Conservation (phyloP, 225 moss, liverwort and hornwort species). For the Takakia lepidozioides region DNA sequence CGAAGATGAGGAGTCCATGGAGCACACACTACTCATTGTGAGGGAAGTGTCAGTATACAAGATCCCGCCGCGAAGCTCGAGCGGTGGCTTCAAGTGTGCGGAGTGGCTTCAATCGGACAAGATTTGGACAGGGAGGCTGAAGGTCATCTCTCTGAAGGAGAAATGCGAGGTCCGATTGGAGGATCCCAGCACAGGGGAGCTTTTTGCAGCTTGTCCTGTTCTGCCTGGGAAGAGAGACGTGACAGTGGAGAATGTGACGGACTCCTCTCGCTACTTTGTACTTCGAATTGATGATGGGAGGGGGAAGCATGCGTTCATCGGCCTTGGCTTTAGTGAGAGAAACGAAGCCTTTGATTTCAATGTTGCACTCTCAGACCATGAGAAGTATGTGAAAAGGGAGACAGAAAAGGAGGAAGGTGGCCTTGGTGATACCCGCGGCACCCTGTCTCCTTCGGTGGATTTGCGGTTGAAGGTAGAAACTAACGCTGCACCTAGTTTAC, state of each 20-base stretch:
- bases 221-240: slow-evolving; percentile 84
- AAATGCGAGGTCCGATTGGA: slow-evolving; percentile 96
- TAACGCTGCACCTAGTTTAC: background rate
- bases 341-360: slow-evolving; percentile 99
- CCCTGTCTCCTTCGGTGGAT: slow-evolving; percentile 67
- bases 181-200: slow-evolving; percentile 95
- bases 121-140: slow-evolving; percentile 94
- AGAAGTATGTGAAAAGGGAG: slow-evolving; percentile 95
- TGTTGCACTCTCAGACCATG: slow-evolving; percentile 95
- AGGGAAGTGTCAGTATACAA: slow-evolving; percentile 94
- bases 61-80: slow-evolving; percentile 73
- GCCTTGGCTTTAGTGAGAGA: slow-evolving; percentile 85
- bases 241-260: slow-evolving; percentile 87
- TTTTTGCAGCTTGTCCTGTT: slow-evolving; percentile 91
- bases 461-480: slow-evolving; percentile 75
- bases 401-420: slow-evolving; percentile 66
- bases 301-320: slow-evolving; percentile 98
- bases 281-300: slow-evolving; percentile 92
- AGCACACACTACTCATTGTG: slow-evolving; percentile 94
- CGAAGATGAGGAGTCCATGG: slow-evolving; percentile 81
- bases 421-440: slow-evolving; percentile 21
- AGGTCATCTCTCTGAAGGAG: slow-evolving; percentile 76
- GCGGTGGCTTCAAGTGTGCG: slow-evolving; percentile 94
- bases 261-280: slow-evolving; percentile 96
- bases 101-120: slow-evolving; percentile 99